These are phyloP conservation scores for Boletus mariae DNA, from an alignment of 1,284 basidiomycete species.

Conservation along the genomic window DNA sequence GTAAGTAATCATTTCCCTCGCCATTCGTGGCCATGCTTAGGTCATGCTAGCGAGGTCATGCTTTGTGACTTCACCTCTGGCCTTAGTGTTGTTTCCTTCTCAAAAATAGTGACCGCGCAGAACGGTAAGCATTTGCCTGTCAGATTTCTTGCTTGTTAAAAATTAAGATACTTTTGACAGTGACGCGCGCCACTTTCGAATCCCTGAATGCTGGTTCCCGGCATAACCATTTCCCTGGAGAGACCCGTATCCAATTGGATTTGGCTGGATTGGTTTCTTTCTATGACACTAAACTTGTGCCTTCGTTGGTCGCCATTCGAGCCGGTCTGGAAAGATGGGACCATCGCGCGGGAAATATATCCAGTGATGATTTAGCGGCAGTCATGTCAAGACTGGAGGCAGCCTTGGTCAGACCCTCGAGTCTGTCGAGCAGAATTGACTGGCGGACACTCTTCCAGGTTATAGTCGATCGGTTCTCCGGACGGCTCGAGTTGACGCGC, in stretches of 20 bases:
- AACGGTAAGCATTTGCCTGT: not conserved
- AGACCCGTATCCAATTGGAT: slow-evolving; percentile 34
- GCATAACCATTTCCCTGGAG: slow-evolving; percentile 34
- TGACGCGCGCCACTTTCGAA: slow-evolving; percentile 5
- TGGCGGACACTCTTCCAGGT: slow-evolving; percentile 40
- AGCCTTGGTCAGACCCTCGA: slow-evolving; percentile 14
- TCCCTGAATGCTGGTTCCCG: slow-evolving; percentile 26
- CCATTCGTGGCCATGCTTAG: not conserved
- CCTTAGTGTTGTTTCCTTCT: slow-evolving; percentile 21
- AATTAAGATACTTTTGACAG: not conserved
- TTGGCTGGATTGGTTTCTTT: slow-evolving; percentile 30
- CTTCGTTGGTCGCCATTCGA: slow-evolving; percentile 27
- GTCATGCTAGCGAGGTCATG: not conserved
- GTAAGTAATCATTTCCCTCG: slow-evolving; percentile 29
- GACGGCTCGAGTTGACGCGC: slow-evolving; percentile 39
- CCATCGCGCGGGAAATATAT: slow-evolving; percentile 31
- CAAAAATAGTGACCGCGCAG: slow-evolving; percentile 15
- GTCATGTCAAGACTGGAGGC: slow-evolving; percentile 21
- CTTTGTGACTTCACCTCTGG: not conserved
- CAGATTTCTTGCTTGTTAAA: not conserved
- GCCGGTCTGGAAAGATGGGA: slow-evolving; percentile 22
- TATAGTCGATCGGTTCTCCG: slow-evolving; percentile 41
- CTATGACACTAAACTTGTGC: slow-evolving; percentile 31
- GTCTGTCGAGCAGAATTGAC: slow-evolving; percentile 22
- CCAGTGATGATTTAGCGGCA: slow-evolving; percentile 13